Percentiles rank a stretch among this genome's conserved stretches.
These are phyloP conservation scores for Lactuca saligna DNA, from an alignment of 129 eudicot species.

Conservation along the genomic window DNA sequence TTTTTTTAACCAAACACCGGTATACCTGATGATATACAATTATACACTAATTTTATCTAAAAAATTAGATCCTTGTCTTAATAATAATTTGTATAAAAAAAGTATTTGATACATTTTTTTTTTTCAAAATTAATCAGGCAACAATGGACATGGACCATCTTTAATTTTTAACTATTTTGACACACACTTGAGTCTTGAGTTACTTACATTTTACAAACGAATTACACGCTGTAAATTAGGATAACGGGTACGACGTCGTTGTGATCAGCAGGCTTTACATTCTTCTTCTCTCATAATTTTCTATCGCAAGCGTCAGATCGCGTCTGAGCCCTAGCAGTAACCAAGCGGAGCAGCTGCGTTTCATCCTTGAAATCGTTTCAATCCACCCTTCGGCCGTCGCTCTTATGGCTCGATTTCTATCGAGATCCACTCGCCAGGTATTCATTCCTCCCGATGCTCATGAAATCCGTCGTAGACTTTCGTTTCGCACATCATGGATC, in stretches of 20 bases:
- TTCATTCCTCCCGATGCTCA: background rate
- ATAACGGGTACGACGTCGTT: slow-evolving; percentile 10
- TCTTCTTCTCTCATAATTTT: background rate
- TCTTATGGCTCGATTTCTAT: slow-evolving; percentile 33
- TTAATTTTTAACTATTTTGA: too few species aligned
- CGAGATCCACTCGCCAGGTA: slow-evolving; percentile 46
- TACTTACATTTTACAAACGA: background rate
- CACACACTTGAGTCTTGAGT: too few species aligned
- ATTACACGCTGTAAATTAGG: background rate
- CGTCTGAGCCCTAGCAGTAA: slow-evolving; percentile 30
- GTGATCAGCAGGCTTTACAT: background rate
- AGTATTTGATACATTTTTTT: too few species aligned
- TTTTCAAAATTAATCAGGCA: too few species aligned
- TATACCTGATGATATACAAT: too few species aligned
- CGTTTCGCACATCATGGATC: slow-evolving; percentile 11
- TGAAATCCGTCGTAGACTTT: slow-evolving; percentile 2
- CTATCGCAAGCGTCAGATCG: slow-evolving; percentile 18
- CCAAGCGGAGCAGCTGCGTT: slow-evolving; percentile 22
- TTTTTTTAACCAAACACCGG: too few species aligned
- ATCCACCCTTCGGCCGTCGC: background rate
- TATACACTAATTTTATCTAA: too few species aligned
- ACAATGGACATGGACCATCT: too few species aligned
- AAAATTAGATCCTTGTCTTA: too few species aligned
- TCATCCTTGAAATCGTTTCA: slow-evolving; percentile 1
- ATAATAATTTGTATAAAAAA: too few species aligned